Percentiles rank a stretch among this genome's conserved stretches.
These are phyloP conservation scores for Linderniella brevidens DNA, from an alignment of 257 asterid species.

Conservation along the genomic window DNA sequence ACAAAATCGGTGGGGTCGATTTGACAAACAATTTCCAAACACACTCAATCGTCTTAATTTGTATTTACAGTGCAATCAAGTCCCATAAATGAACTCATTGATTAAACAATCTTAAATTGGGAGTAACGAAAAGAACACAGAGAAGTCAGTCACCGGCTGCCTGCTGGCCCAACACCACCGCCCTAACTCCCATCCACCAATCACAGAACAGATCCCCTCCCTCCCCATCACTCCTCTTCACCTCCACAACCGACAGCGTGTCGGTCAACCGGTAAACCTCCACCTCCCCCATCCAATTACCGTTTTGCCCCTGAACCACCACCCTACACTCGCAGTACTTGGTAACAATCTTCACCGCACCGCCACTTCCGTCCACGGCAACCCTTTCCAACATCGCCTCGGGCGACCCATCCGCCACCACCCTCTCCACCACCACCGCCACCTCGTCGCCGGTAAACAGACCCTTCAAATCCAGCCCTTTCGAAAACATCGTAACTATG, in stretches of 20 bases:
- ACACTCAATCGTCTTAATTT: too few species aligned
- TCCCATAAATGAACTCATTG: too few species aligned
- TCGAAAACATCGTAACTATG: not conserved
- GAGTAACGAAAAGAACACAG: too few species aligned
- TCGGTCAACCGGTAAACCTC: conserved; percentile 9
- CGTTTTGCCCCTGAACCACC: conserved; percentile 1
- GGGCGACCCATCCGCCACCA: conserved; percentile 9
- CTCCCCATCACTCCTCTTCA: not conserved
- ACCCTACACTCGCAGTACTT: conserved; percentile 1
- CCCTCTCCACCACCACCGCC: conserved; percentile 1
- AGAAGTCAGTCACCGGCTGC: too few species aligned
- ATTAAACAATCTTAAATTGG: too few species aligned
- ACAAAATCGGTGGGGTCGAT: too few species aligned
- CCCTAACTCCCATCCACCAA: not conserved
- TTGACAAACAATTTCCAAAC: too few species aligned
- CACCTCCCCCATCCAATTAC: not conserved
- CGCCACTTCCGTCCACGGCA: not conserved
- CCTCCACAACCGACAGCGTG: conserved; percentile 6
- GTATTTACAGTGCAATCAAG: too few species aligned
- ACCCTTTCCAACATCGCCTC: conserved; percentile 3
- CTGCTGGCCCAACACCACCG: not conserved
- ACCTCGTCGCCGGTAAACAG: not conserved
- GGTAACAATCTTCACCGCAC: not conserved
- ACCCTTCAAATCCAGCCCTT: not conserved
- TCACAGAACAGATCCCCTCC: not conserved